Conservation (phyloP, 306 rosid genomes). For the Casuarina equisetifolia region DNA sequence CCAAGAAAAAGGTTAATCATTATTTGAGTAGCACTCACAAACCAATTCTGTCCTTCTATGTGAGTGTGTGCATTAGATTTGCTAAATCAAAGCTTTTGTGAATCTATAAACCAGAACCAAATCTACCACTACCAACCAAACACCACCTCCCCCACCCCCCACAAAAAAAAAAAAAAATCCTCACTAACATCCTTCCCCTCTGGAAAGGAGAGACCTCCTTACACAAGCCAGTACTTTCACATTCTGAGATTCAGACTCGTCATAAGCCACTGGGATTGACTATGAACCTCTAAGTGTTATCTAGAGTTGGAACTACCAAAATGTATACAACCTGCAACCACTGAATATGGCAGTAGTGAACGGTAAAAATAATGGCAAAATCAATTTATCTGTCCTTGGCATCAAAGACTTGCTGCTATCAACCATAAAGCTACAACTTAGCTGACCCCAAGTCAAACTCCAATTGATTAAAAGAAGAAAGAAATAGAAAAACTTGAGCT, state of each 20-base stretch:
- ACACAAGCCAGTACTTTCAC: background rate
- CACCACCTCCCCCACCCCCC: background rate
- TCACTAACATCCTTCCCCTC: background rate
- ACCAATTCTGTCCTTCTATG: background rate
- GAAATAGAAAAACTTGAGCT: background rate
- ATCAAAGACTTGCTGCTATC: background rate
- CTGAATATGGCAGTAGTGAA: background rate
- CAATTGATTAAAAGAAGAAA: background rate
- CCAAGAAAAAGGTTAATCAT: background rate
- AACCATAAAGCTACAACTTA: background rate
- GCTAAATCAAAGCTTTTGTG: background rate
- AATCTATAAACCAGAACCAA: background rate
- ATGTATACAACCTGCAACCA: conserved; percentile 1
- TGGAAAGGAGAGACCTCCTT: background rate
- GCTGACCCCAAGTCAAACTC: background rate
- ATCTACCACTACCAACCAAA: no score
- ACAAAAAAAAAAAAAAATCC: background rate
- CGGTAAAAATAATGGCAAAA: background rate
- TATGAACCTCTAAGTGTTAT: background rate
- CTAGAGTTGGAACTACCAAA: background rate
- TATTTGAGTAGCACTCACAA: background rate
- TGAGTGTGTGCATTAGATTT: background rate
- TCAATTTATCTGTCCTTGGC: background rate
- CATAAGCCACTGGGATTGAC: background rate
- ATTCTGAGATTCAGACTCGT: background rate